Base-by-base conservation (phyloP, 2,329 filamentous ascomycete genomes). In the Aspergillus quadrilineatus region DNA sequence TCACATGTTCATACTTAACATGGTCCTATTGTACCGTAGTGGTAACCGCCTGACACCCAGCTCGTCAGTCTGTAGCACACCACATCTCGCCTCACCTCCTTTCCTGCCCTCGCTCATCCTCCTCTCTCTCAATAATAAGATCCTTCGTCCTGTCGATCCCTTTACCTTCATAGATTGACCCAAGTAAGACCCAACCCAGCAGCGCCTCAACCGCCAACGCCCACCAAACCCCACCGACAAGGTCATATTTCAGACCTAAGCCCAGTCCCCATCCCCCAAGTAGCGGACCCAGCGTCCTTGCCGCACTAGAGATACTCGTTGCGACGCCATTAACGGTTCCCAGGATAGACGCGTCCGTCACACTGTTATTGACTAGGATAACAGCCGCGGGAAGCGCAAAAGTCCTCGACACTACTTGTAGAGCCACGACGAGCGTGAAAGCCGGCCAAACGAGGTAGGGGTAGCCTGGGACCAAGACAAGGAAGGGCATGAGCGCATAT, bases 391-490 rank as follows among this genome's bases (percentile, higher is more conserved):
- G 85, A 0, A 88, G 64, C 0, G 82, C 80, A 64, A 92, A 90
- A 0, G 89, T 93, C 29, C 89, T 80, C 0, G 86, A 89, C 4
- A 87, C 78, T 14, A 91, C 89, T 67, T 92, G 89, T 7, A 91
- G 69, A 14, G 84, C 78, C 1, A 90, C 77, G 1, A 90, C 85
- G 2, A 83, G 66, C 0, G 81, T 79, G 15, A 92, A 86, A 1
- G 84, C 82, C 0, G 82, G 63, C 89, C 89, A 92, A 36, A 91
- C 77, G 7, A 78, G 73, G 66, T 52, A 80, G 67, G 41, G 75
- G 59, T 64, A 46, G 37, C 82, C 83, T 0, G 87, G 89, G 1
- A 92, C 78, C 30, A 92, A 72, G 1, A 88, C 82, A 10, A 93
- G 80, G 67, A 87, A 92, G 0, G 89, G 90, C 37, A 88, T 81